Base-by-base conservation (phyloP, 345 rosid genomes). In the Bruguiera parviflora region DNA sequence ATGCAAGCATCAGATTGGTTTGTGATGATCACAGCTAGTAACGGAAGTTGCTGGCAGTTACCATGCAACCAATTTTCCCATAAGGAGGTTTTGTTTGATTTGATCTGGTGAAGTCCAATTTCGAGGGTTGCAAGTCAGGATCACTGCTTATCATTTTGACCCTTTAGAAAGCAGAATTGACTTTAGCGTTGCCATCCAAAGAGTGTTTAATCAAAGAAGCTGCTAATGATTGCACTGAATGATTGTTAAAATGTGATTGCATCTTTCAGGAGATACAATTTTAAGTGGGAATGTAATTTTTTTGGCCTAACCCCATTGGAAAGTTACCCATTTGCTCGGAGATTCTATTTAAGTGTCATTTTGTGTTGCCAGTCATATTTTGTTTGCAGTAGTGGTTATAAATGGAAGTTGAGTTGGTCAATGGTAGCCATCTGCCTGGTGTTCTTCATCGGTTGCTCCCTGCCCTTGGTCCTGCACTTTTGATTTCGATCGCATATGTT, bases 401-500 rank as follows among this genome's bases (percentile, higher is more conserved):
- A 69, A 96, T 96, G 99, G 99, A 90, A 69, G 80, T 82, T 61
- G 90, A 86, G 71, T 67, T 58, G 58, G 75, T 59, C 71, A 80
- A 53, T 77, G 64, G 72, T 71, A 82, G 78, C 71, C 77, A 80
- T 71, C 78, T 61, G 62, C 75, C 75, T 7, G 78, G 83, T 52
- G 74, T 81, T 65, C 77, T 85, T 66, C 76, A 74, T 68, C 88
- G 85, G 43, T 64, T 84, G 77, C 80, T 88, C 76, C 97, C 94
- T 63, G 84, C 82, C 35, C 39, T 87, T 70, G 75, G 88, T 57
- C 97, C 97, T 0, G 96, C 78, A 15, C 86, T 92, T 78, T 73
- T 96, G 75, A 79, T 96, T 74, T 79, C 99, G 57, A 70, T 89
- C 20, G 91, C 91, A 73, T 96, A 96, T 82, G 80, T 96, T 52